These are phyloP conservation scores for Stephania yunnanensis DNA, from an alignment of 164 flowering plant genomes.

Conservation along the genomic window DNA sequence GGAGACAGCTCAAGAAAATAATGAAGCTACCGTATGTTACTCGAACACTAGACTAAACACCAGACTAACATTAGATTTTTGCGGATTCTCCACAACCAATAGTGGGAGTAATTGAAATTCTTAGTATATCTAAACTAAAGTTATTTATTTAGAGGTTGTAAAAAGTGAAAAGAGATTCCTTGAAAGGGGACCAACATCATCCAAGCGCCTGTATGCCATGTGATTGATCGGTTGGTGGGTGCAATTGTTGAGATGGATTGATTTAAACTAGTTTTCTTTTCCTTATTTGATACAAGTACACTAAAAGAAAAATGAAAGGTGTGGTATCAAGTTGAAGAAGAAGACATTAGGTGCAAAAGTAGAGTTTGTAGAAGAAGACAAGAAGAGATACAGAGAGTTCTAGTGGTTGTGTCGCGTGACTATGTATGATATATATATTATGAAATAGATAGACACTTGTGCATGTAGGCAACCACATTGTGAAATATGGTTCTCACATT, in stretches of 20 bases:
- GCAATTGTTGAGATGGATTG: background rate
- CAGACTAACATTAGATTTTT: too few relatives aligned
- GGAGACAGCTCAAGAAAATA: too few relatives aligned
- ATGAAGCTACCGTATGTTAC: too few relatives aligned
- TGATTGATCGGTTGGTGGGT: background rate
- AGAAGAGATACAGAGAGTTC: background rate
- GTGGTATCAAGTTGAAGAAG: background rate
- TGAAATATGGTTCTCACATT: too few relatives aligned
- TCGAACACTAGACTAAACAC: too few relatives aligned
- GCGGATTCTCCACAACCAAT: too few relatives aligned
- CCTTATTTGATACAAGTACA: too few relatives aligned
- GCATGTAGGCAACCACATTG: too few relatives aligned
- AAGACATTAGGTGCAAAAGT: background rate
- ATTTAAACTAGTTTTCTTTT: background rate
- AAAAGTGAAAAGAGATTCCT: background rate
- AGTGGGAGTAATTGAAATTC: too few relatives aligned
- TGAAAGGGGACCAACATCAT: background rate
- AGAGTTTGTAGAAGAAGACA: background rate
- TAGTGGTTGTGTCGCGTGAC: background rate
- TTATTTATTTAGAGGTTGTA: too few relatives aligned
- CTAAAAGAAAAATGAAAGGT: background rate
- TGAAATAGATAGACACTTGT: too few relatives aligned
- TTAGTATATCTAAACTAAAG: too few relatives aligned
- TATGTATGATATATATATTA: background rate
- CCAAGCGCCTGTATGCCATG: background rate